Evolutionary conservation across 2,329 filamentous ascomycete genomes (phyloP).

Genomic region (Purpureocillium lavendulum): DNA sequence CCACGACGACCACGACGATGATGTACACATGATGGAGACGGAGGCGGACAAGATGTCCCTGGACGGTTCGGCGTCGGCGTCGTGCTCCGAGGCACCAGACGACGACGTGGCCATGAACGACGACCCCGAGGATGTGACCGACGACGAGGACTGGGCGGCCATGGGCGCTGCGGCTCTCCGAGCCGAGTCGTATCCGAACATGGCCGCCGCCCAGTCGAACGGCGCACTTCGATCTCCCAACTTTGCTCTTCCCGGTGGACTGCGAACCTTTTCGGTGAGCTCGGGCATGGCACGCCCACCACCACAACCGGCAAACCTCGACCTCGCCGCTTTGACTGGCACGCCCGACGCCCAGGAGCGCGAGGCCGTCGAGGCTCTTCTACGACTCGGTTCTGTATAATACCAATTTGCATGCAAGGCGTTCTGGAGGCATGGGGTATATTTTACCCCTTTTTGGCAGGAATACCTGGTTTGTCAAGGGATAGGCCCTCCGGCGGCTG

Average conservation of each 20-base stretch:
- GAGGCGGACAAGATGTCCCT: slow-evolving; percentile 95
- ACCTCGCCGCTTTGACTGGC: slow-evolving; percentile 41
- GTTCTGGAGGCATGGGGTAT: slow-evolving; percentile 27
- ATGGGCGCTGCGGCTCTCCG: slow-evolving; percentile 81
- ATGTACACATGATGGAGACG: slow-evolving; percentile 65
- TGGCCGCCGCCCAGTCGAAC: slow-evolving; percentile 46
- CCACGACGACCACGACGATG: slow-evolving; percentile 56
- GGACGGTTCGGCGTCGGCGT: slow-evolving; percentile 60
- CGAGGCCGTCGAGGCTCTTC: slow-evolving; percentile 72
- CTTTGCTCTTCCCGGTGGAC: slow-evolving; percentile 37
- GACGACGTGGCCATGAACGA: slow-evolving; percentile 61
- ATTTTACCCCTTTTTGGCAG: slow-evolving; percentile 5
- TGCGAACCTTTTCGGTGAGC: slow-evolving; percentile 40
- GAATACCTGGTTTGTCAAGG: slow-evolving; percentile 8
- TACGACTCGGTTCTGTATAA: slow-evolving; percentile 75
- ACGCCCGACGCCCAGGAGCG: slow-evolving; percentile 65
- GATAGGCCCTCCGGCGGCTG: slow-evolving; percentile 18
- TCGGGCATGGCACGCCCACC: slow-evolving; percentile 46
- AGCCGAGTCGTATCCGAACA: slow-evolving; percentile 52
- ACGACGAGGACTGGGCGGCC: slow-evolving; percentile 92
- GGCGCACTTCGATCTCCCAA: slow-evolving; percentile 29
- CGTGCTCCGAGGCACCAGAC: slow-evolving; percentile 66
- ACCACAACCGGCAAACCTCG: slow-evolving; percentile 40
- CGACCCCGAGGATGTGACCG: slow-evolving; percentile 78
- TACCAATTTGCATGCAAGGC: slow-evolving; percentile 43